These are phyloP conservation scores for Coniferiporia sulphurascens DNA, from an alignment of 1,284 basidiomycete species.

Conservation along the genomic window DNA sequence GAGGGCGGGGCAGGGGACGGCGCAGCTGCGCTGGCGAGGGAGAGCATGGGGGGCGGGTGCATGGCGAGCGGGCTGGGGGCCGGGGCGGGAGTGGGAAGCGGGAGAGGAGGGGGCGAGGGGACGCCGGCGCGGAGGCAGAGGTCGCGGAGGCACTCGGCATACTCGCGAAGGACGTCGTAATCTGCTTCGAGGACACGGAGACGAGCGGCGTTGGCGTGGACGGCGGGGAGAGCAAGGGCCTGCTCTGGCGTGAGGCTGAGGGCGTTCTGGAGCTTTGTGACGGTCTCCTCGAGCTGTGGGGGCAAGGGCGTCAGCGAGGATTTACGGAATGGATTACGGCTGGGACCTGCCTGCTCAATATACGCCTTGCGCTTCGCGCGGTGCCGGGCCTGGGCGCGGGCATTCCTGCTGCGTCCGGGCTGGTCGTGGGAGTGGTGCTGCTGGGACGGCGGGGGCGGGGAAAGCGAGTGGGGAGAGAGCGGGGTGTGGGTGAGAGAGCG, in stretches of 20 bases:
- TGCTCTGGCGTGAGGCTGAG: slow-evolving; percentile 67
- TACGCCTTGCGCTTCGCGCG: slow-evolving; percentile 91
- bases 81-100: not conserved
- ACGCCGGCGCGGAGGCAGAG: not conserved
- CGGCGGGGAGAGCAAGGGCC: slow-evolving; percentile 5
- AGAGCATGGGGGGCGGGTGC: not conserved
- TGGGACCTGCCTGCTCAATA: slow-evolving; percentile 67
- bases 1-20: too few relatives aligned
- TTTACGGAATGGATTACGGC: slow-evolving; percentile 6
- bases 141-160: not conserved
- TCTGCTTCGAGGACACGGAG: slow-evolving; percentile 4
- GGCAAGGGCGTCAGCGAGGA: slow-evolving; percentile 1
- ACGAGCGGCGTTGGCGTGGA: not conserved
- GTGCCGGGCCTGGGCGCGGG: slow-evolving; percentile 76
- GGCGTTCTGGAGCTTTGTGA: slow-evolving; percentile 71
- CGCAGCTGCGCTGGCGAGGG: not conserved
- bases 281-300: slow-evolving; percentile 69
- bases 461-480: not conserved
- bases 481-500: not conserved
- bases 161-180: not conserved
- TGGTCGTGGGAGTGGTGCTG: not conserved
- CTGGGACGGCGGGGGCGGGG: not conserved
- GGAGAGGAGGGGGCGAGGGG: not conserved
- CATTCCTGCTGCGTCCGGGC: slow-evolving; percentile 14
- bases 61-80: not conserved